Evolutionary conservation across 225 moss, liverwort and hornwort species (phyloP), one percentile per base, ranked within the genome.

Genomic region (Sphagnum contortum): DNA sequence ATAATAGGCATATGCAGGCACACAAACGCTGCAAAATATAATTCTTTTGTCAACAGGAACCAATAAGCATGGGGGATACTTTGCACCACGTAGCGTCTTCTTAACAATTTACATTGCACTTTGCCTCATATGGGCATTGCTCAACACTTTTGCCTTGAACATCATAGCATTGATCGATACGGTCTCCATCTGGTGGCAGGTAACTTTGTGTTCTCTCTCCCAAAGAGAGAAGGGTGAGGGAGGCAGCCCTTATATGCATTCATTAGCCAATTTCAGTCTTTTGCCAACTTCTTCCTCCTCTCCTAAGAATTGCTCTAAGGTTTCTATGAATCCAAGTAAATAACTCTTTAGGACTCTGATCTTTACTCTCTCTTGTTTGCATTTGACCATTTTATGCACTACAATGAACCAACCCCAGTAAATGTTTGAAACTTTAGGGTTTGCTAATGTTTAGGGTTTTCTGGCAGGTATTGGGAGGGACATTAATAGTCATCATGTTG

Each of bases 151-250:
- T 52, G 93, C 93, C 67, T 69, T 93, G 44, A 88, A 93, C 70
- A 81, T 93, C 63, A 93, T 93, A 66, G 93, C 93, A 64, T 44
- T 93, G 63, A 84, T 93, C 64, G 93, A 93, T 73, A 80, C 81
- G 48, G 83, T 93, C 67, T 93, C 93, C 56, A 90, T 93, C 73
- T 93, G 77, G 61, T 93, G 93, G 93, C 93, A 93, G 93, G 92
- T 91, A 3, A 44, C 29, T 29, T 29, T 29, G 29, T 29, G 29
- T 29, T 29, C 29, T 29, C 29, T 29, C 29, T 29, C 29, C 29
- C 29, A 29, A 29, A 29, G 29, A 29, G 29, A 29, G 29, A 29
- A 29, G 29, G 29, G 29, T 29, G 29, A 29, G 29, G 29, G 29
- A 29, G 29, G 29, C 29, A 29, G 29, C 29, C 29, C 29, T 29